A percentile compares a stretch with the other conserved stretches of the same genome.
phyloP scores from a whole-genome alignment of 495 filamentous ascomycete species.

The Chlorociboria aeruginascens region DNA sequence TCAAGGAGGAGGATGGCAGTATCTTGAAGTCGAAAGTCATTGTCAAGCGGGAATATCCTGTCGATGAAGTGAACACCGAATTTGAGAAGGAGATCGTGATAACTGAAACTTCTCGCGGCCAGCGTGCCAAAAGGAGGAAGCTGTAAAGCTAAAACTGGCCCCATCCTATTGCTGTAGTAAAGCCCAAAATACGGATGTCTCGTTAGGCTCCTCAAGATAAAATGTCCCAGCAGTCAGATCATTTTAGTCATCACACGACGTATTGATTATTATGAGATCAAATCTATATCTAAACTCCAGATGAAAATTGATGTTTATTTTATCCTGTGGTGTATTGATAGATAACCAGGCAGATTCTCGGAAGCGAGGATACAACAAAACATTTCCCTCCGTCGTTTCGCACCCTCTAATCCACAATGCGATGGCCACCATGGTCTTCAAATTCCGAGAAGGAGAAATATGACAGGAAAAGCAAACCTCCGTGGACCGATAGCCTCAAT shows the following conservation, averaged over 20 bases:
- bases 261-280: too few relatives aligned
- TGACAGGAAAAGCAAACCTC: slow-evolving; percentile 24
- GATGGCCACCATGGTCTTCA: slow-evolving; percentile 18
- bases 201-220: too few relatives aligned
- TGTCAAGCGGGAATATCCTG: slow-evolving; percentile 10
- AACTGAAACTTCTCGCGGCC: slow-evolving; percentile 9
- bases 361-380: not conserved
- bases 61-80: slow-evolving; percentile 10
- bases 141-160: not conserved
- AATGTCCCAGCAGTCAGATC: too few relatives aligned
- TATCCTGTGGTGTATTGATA: not conserved
- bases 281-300: too few relatives aligned
- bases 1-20: slow-evolving; percentile 16
- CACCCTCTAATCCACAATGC: slow-evolving; percentile 13
- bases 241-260: too few relatives aligned
- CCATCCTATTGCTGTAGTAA: too few relatives aligned
- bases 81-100: slow-evolving; percentile 15
- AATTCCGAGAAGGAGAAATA: slow-evolving; percentile 11
- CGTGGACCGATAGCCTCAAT: slow-evolving; percentile 41
- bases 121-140: slow-evolving; percentile 12
- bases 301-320: too few relatives aligned
- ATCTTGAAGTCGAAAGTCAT: slow-evolving; percentile 12
- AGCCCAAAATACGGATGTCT: too few relatives aligned
- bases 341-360: not conserved
- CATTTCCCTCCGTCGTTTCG: slow-evolving; percentile 2